Conservation (phyloP, 305 asterid species). For the Fraxinus baroniana region DNA sequence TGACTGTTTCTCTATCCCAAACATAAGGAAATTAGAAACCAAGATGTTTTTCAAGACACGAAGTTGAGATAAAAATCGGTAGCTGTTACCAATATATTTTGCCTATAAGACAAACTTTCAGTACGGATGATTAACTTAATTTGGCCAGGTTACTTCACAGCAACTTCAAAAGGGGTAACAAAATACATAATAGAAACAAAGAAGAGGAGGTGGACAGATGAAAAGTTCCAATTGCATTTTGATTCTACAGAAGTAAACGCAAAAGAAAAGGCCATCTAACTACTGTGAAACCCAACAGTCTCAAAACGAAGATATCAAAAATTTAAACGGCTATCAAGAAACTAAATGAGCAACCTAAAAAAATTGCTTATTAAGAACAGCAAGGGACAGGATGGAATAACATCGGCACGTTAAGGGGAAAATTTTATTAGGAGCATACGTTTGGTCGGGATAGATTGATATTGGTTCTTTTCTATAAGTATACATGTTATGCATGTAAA, state of each 20-base stretch:
- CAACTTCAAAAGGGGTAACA: neutral
- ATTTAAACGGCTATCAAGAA: neutral
- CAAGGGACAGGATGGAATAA: neutral
- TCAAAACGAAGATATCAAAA: neutral
- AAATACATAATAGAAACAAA: neutral
- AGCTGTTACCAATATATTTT: neutral
- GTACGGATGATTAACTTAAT: neutral
- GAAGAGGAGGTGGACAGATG: neutral
- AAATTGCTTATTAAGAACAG: neutral
- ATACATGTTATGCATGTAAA: neutral
- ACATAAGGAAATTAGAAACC: slow-evolving; percentile 15
- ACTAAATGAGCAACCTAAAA: neutral
- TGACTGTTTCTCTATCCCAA: slow-evolving; percentile 76
- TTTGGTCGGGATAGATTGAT: neutral
- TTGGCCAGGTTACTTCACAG: neutral
- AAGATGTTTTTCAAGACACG: neutral
- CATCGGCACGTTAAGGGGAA: neutral
- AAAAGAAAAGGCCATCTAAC: neutral
- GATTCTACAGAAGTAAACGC: neutral
- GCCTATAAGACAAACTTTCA: neutral
- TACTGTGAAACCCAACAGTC: neutral
- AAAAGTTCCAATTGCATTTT: neutral
- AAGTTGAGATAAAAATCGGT: neutral
- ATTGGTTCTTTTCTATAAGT: neutral
- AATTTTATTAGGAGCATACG: neutral